A percentile compares a stretch with the other conserved stretches of the same genome.
phyloP scores from a whole-genome alignment of 1,139 yeast species.

The Sugiyamaella paludigena region DNA sequence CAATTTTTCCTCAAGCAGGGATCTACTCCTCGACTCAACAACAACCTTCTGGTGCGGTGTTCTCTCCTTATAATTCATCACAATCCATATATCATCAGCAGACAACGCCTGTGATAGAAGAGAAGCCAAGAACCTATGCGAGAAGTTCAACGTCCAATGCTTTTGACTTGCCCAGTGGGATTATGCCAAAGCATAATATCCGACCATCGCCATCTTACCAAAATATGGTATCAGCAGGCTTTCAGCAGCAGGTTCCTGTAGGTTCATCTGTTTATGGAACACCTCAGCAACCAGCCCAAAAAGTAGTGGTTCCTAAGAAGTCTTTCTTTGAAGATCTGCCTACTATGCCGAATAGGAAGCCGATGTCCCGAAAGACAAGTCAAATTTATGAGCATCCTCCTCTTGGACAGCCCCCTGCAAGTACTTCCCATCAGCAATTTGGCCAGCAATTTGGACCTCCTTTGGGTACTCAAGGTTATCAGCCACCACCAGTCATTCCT shows the following conservation, averaged over 20 bases:
- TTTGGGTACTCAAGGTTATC: not conserved
- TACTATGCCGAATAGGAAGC: conserved; percentile 28
- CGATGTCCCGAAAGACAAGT: conserved; percentile 24
- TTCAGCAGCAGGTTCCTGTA: not conserved
- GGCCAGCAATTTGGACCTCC: conserved; percentile 10
- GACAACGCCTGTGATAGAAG: not conserved
- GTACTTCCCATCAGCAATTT: conserved; percentile 8
- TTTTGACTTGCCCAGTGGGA: conserved; percentile 71
- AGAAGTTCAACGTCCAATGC: conserved; percentile 22
- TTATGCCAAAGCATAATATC: conserved; percentile 44
- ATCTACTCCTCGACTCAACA: not conserved
- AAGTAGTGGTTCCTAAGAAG: conserved; percentile 30
- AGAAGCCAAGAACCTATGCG: not conserved
- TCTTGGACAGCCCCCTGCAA: conserved; percentile 15
- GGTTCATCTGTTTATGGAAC: conserved; percentile 14
- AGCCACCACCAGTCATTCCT: conserved; percentile 8
- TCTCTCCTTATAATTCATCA: conserved; percentile 1
- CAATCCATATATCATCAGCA: conserved; percentile 16
- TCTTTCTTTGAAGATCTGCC: conserved; percentile 59
- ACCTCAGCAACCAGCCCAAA: conserved; percentile 12
- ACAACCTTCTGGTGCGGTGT: not conserved
- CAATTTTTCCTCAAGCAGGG: conserved; percentile 9
- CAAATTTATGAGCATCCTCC: conserved; percentile 15
- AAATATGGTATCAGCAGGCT: conserved; percentile 1
- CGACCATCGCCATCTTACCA: conserved; percentile 25